phyloP scores from a whole-genome alignment of 495 filamentous ascomycete genomes.

The Xylaria acuta region DNA sequence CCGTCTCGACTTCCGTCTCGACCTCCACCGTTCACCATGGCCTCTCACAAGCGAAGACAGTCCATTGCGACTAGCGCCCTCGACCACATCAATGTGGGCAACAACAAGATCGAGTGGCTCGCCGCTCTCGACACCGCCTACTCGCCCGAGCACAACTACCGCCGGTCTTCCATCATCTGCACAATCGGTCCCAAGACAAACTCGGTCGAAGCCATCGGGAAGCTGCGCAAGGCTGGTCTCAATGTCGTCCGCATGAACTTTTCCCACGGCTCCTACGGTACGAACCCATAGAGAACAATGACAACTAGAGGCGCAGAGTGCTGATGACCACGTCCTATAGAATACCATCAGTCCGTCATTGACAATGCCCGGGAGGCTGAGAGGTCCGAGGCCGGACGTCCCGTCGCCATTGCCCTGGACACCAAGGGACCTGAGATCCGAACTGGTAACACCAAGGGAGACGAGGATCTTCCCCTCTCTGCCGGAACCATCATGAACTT shows the following conservation, averaged over 20 bases:
- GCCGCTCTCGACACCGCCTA: constrained; percentile 76
- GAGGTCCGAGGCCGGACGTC: constrained; percentile 73
- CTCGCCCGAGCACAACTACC: constrained; percentile 78
- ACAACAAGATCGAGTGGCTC: constrained; percentile 88
- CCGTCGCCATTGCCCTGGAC: constrained; percentile 95
- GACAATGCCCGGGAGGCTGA: constrained; percentile 91
- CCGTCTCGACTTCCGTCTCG: too few species aligned
- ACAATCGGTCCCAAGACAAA: constrained; percentile 99
- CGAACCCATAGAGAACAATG: background rate
- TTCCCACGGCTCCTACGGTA: constrained; percentile 88
- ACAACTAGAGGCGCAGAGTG: background rate
- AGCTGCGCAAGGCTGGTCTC: constrained; percentile 84
- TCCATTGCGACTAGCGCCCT: constrained; percentile 69
- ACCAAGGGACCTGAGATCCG: constrained; percentile 99
- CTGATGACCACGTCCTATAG: constrained; percentile 5
- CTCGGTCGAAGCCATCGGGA: constrained; percentile 93
- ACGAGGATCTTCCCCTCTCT: constrained; percentile 85
- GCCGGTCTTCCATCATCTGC: constrained; percentile 97
- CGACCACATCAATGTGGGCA: constrained; percentile 77
- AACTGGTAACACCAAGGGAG: constrained; percentile 87
- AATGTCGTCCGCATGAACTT: constrained; percentile 99
- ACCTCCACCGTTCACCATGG: constrained; percentile 27
- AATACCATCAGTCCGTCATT: constrained; percentile 93
- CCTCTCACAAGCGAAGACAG: constrained; percentile 40
- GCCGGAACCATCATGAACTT: constrained; percentile 87